Base-by-base conservation (phyloP, 2,329 filamentous ascomycete genomes). In the Aspergillus flavus region DNA sequence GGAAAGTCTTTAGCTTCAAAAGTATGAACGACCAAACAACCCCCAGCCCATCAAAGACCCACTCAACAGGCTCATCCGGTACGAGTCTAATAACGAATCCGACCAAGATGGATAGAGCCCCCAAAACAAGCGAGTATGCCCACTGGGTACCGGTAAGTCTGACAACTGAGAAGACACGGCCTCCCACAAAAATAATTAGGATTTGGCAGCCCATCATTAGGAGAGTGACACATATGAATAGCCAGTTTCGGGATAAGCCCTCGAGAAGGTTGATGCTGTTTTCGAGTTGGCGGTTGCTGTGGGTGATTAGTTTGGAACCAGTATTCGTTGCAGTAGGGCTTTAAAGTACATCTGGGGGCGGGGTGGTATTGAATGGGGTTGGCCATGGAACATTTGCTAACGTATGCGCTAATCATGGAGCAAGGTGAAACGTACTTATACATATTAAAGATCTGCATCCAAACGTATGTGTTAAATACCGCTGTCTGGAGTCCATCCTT, bases 361-460 rank as follows among this genome's bases (percentile, higher is more conserved):
- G 45, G 1, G 6, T 43, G 19, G 41, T 19, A 12, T 21, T 43
- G 41, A 10, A 43, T 12, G 11, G 11, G 12, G 21, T 21, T 21
- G 43, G 21, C 21, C 2, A 19, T 10, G 19, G 9, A 21, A 43
- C 54, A 23, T 4, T 23, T 10, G 50, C 16, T 28, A 28, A 6
- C 9, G 7, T 50, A 28, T 52, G 5, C 23, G 9, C 14, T n/a
- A 4, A n/a, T 19, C 2, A 11, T 10, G 9, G n/a, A 50, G 36
- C 3, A n/a, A 5, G 36, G 12, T 30, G 19, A 10, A 3, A 63
- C 72, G 56, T 69, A 75, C 73, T 89, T 90, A 78, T 88, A 85
- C 74, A 88, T 83, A 74, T 90, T 90, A 79, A 90, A 91, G 65
- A 91, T 89, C 70, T 91, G 88, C 82, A 91, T 87, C 87, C 88